Conservation (phyloP, 805 yeast genomes). For the Wickerhamiella dianesei region DNA sequence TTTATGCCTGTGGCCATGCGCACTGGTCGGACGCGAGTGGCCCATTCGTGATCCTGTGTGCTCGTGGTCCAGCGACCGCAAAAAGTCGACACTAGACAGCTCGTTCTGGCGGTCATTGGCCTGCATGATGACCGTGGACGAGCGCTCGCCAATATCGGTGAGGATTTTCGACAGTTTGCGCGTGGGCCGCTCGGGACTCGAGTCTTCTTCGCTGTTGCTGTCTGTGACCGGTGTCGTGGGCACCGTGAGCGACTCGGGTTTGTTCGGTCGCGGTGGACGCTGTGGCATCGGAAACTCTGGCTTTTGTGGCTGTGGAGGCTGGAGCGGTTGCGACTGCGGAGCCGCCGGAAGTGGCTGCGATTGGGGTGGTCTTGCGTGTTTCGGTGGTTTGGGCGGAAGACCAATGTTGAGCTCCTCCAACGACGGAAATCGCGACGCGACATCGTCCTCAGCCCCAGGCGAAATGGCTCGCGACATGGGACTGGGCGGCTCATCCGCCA, state of each 20-base stretch:
- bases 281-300: slow-evolving; percentile 3
- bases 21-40: slow-evolving; percentile 1
- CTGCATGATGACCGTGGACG: slow-evolving; percentile 24
- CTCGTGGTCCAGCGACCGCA: slow-evolving; percentile 22
- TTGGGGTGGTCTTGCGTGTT: slow-evolving; percentile 2
- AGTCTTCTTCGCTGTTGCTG: slow-evolving; percentile 3
- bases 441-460: slow-evolving; percentile 13
- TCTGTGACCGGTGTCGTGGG: not conserved
- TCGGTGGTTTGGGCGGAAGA: not conserved
- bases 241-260: not conserved
- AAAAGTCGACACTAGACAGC: slow-evolving; percentile 27
- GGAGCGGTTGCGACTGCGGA: not conserved
- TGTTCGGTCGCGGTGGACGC: slow-evolving; percentile 3
- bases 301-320: not conserved
- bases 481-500: slow-evolving; percentile 1
- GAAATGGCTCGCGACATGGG: slow-evolving; percentile 2
- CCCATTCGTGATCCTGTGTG: slow-evolving; percentile 3
- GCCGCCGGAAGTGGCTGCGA: too few species aligned
- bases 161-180: slow-evolving; percentile 23
- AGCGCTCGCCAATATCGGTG: slow-evolving; percentile 24
- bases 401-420: slow-evolving; percentile 23
- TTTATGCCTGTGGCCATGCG: not conserved
- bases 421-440: slow-evolving; percentile 22
- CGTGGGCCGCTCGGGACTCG: slow-evolving; percentile 16
- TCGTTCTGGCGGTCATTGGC: slow-evolving; percentile 19